These are phyloP conservation scores for Kodamaea kakaduensis DNA, from an alignment of 805 yeast species.

Conservation along the genomic window DNA sequence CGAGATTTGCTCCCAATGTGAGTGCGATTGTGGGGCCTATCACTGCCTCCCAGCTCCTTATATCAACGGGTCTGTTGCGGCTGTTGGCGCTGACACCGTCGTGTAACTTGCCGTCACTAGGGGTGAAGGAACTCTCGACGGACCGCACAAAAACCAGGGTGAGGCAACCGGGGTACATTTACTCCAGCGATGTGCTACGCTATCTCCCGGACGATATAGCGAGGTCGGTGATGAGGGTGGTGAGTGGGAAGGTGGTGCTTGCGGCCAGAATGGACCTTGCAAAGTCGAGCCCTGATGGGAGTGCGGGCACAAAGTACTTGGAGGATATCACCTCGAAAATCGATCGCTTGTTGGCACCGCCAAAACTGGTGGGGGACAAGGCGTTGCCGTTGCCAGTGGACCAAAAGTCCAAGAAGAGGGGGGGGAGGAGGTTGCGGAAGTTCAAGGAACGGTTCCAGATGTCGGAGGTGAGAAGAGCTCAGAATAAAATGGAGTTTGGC, in stretches of 20 bases:
- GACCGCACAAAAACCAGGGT: constrained; percentile 32
- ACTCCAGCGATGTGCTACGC: constrained; percentile 55
- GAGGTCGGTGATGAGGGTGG: constrained; percentile 69
- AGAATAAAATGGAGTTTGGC: constrained; percentile 82
- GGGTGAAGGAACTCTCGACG: constrained; percentile 44
- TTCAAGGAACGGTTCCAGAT: constrained; percentile 75
- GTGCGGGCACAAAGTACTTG: constrained; percentile 55
- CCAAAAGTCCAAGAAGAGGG: constrained; percentile 73
- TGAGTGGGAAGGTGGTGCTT: constrained; percentile 73
- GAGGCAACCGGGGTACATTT: constrained; percentile 65
- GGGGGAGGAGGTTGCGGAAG: constrained; percentile 77
- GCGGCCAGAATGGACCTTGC: constrained; percentile 81
- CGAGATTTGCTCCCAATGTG: constrained; percentile 73
- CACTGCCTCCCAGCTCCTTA: constrained; percentile 68
- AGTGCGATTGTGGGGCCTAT: constrained; percentile 67
- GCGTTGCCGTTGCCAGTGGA: constrained; percentile 77
- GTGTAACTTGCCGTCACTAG: constrained; percentile 79
- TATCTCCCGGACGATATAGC: constrained; percentile 54
- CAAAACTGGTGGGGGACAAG: constrained; percentile 55
- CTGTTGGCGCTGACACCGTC: constrained; percentile 70
- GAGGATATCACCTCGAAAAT: constrained; percentile 60
- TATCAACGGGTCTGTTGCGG: constrained; percentile 63
- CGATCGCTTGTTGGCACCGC: constrained; percentile 73
- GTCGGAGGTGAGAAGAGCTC: constrained; percentile 79
- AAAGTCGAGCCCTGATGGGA: constrained; percentile 39